phyloP scores from a whole-genome alignment of 768 basidiomycete species.

The Auricularia heimuer region DNA sequence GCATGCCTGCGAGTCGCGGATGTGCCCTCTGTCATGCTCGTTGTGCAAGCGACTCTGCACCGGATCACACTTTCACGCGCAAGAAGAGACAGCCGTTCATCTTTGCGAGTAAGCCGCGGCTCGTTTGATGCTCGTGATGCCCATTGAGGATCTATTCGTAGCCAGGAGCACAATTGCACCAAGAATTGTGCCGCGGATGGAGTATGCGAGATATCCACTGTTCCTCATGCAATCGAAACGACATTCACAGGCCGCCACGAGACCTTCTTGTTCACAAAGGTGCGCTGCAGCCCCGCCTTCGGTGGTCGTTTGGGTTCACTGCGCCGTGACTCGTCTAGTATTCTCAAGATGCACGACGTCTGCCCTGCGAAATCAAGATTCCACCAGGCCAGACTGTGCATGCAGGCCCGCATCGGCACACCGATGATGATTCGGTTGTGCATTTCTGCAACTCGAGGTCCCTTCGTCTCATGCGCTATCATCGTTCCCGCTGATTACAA shows the following conservation, averaged over 20 bases:
- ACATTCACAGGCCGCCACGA: constrained; percentile 52
- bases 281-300: constrained; percentile 13
- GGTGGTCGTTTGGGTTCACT: not conserved
- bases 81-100: constrained; percentile 32
- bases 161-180: constrained; percentile 42
- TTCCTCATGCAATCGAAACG: constrained; percentile 49
- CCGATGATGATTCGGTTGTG: constrained; percentile 31
- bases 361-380: constrained; percentile 39
- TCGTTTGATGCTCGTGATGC: not conserved
- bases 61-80: constrained; percentile 43
- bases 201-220: constrained; percentile 49
- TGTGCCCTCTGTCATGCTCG: constrained; percentile 45
- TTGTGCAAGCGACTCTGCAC: constrained; percentile 48
- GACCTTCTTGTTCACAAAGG: constrained; percentile 59
- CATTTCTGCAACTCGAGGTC: constrained; percentile 48
- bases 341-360: constrained; percentile 45
- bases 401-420: constrained; percentile 39
- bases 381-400: constrained; percentile 35
- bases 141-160: constrained; percentile 12
- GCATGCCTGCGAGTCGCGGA: constrained; percentile 42
- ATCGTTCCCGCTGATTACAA: not conserved
- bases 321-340: constrained; percentile 26
- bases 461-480: constrained; percentile 10
- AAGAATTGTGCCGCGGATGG: constrained; percentile 35
- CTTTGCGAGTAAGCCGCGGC: constrained; percentile 38